Conservation (phyloP, 768 basidiomycete genomes). For the Collybia sp. region DNA sequence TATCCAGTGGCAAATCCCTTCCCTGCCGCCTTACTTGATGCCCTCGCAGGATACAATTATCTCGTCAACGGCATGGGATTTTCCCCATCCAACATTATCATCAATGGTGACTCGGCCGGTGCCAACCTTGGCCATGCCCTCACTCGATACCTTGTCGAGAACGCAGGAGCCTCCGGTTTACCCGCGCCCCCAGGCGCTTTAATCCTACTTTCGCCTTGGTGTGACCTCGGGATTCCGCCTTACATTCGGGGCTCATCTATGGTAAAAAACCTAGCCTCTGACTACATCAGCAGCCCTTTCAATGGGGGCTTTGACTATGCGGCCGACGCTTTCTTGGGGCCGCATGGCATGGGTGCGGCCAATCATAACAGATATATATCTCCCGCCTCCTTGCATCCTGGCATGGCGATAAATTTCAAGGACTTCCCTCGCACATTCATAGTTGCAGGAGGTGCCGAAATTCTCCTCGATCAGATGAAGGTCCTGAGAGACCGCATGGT, state of each 20-base stretch:
- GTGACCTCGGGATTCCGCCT: conserved; percentile 42
- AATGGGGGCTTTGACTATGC: conserved; percentile 19
- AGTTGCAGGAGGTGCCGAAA: conserved; percentile 51
- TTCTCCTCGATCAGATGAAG: conserved; percentile 47
- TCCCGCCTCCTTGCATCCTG: conserved; percentile 42
- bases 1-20: conserved; percentile 50
- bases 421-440: conserved; percentile 62
- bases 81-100: conserved; percentile 52
- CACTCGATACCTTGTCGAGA: conserved; percentile 54
- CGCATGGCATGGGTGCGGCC: conserved; percentile 41
- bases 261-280: conserved; percentile 23
- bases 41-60: conserved; percentile 68
- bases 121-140: conserved; percentile 67
- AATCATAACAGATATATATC: conserved; percentile 52
- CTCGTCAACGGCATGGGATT: conserved; percentile 57
- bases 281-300: conserved; percentile 24
- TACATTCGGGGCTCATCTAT: conserved; percentile 32
- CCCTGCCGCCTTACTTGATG: conserved; percentile 73
- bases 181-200: conserved; percentile 43
- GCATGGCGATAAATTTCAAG: conserved; percentile 35
- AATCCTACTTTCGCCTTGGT: conserved; percentile 53
- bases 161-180: conserved; percentile 29
- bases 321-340: conserved; percentile 39
- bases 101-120: conserved; percentile 76
- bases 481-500: conserved; percentile 45